Percentiles rank a stretch among this genome's conserved stretches.
Conservation (phyloP, 1,139 yeast species). For the Yamadazyma membranifaciens region DNA sequence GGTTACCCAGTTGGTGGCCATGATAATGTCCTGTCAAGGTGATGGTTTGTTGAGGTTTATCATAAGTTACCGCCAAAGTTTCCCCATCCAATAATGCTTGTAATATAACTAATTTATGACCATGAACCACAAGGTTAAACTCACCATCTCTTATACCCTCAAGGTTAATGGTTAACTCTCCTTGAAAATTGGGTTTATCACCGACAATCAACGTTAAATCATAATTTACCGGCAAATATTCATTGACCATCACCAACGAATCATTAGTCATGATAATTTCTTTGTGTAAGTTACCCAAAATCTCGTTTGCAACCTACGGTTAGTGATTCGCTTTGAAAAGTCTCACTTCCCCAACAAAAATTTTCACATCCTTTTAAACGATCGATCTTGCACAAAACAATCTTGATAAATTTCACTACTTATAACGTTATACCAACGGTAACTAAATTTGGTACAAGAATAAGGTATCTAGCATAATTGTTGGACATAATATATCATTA, state of each 20-base stretch:
- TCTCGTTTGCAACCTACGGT: neutral
- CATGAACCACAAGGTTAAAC: slow-evolving; percentile 11
- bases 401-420: too few relatives aligned
- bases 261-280: neutral
- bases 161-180: slow-evolving; percentile 1
- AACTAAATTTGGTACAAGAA: too few relatives aligned
- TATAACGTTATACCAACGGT: too few relatives aligned
- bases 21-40: slow-evolving; percentile 1
- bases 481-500: too few relatives aligned
- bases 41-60: slow-evolving; percentile 7
- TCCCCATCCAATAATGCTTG: slow-evolving; percentile 10
- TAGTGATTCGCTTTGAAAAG: neutral
- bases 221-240: slow-evolving; percentile 12
- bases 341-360: slow-evolving; percentile 9
- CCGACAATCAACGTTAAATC: slow-evolving; percentile 8
- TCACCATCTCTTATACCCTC: slow-evolving; percentile 1
- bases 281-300: too few relatives aligned
- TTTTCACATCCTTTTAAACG: slow-evolving; percentile 4
- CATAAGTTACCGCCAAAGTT: slow-evolving; percentile 7
- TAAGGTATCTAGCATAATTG: too few relatives aligned
- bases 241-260: slow-evolving; percentile 9
- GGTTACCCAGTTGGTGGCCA: neutral
- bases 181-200: slow-evolving; percentile 15
- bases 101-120: slow-evolving; percentile 13
- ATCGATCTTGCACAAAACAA: neutral